These are phyloP conservation scores for Aspergillus asperescens DNA, from an alignment of 495 filamentous ascomycete genomes.

Conservation along the genomic window DNA sequence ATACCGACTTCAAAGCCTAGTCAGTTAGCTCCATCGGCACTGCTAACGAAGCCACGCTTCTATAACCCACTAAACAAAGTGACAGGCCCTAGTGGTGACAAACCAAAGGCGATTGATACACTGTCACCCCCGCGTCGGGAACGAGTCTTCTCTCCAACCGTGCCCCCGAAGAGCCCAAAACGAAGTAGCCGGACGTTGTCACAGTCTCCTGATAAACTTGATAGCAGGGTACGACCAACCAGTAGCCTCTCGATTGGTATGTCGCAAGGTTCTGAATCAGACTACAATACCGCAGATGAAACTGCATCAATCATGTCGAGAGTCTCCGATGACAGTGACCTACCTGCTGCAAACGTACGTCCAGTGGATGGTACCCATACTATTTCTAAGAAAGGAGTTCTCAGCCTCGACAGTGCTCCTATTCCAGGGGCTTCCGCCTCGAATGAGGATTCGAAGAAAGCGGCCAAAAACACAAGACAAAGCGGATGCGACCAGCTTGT, in stretches of 20 bases:
- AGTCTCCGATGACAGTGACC: background rate
- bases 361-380: background rate
- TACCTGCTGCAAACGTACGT: background rate
- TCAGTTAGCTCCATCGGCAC: constrained; percentile 3
- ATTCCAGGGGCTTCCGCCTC: background rate
- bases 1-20: constrained; percentile 5
- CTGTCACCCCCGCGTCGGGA: background rate
- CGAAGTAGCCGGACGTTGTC: background rate
- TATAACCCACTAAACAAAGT: constrained; percentile 11
- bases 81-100: background rate
- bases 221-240: background rate
- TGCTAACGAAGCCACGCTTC: constrained; percentile 11
- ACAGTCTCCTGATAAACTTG: background rate
- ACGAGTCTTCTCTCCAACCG: background rate
- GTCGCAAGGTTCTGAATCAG: constrained; percentile 21
- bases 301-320: constrained; percentile 17
- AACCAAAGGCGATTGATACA: background rate
- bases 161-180: constrained; percentile 2
- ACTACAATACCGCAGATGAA: constrained; percentile 40
- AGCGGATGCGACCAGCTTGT: constrained; percentile 43
- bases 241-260: constrained; percentile 15
- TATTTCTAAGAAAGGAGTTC: background rate
- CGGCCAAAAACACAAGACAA: constrained; percentile 18
- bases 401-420: background rate
- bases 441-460: background rate